Evolutionary conservation across 2,329 filamentous ascomycete genomes (phyloP).

Genomic region (Trichoderma atroviride): DNA sequence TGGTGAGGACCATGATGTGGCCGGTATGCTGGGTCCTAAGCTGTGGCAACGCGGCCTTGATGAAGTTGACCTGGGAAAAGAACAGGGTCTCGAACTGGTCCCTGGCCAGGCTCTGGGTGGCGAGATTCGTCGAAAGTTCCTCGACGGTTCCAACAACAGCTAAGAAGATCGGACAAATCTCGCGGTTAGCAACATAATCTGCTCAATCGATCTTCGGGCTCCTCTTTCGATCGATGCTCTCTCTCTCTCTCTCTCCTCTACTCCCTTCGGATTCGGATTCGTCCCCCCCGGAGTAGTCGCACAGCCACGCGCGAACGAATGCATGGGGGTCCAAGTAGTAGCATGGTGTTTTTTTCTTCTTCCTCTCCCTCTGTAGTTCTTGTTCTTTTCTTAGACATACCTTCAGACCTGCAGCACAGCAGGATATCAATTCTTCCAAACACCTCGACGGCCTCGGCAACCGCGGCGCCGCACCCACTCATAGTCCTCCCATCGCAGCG

Average conservation of each 20-base stretch:
- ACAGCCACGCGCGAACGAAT: neutral
- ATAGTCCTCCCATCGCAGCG: constrained; percentile 64
- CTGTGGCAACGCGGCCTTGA: constrained; percentile 81
- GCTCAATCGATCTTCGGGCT: neutral
- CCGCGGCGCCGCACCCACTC: constrained; percentile 78
- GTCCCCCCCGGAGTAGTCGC: neutral
- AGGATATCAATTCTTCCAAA: constrained; percentile 91
- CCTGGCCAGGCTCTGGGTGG: constrained; percentile 76
- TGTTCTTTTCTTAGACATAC: constrained; percentile 47
- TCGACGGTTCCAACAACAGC: constrained; percentile 89
- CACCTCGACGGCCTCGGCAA: constrained; percentile 80
- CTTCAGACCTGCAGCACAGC: constrained; percentile 85
- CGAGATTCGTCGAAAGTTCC: constrained; percentile 74
- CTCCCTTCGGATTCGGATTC: neutral
- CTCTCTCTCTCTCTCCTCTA: too few relatives aligned
- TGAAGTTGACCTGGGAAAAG: constrained; percentile 94
- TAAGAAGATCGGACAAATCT: constrained; percentile 38
- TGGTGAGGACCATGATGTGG: constrained; percentile 87
- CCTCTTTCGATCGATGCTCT: neutral
- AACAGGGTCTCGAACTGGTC: constrained; percentile 95
- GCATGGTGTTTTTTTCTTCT: neutral
- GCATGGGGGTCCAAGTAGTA: neutral
- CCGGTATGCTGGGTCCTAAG: constrained; percentile 81
- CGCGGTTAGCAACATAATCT: constrained; percentile 7
- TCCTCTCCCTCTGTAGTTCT: neutral